Evolutionary conservation across 805 yeast genomes (phyloP), one percentile per base, ranked within the genome.

Genomic region (Dipodascus geniculatus): DNA sequence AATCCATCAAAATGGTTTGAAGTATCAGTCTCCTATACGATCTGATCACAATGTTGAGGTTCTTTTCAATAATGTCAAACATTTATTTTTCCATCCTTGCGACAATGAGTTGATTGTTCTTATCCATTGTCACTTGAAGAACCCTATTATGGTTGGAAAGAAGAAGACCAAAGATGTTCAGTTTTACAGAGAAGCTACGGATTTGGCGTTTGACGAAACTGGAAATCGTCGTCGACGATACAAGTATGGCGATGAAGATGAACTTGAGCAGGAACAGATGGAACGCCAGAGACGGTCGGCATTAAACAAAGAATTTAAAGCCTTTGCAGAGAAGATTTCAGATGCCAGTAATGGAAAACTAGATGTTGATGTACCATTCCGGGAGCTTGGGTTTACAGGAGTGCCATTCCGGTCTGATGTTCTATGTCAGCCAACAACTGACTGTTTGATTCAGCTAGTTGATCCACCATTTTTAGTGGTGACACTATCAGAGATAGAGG

Each of bases 231-330:
- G 87, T 72, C 82, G 97, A 69, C 75, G 83, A 60, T 79, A 79
- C 60, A 72, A 93, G 64, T 93, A 93, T 66, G 99, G 99, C 49
- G 99, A 93, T 68, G 99, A 93, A 69, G 99, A 93, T 69, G 99
- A 93, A 71, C 75, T 93, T 59, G 98, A 93, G 70, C 97, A 91
- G 70, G 99, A 93, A 72, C 97, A 91, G 71, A 98, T 93, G 69
- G 99, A 93, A 72, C 83, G 97, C 73, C 79, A 91, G 69, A 80
- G 96, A 71, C 86, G 95, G 63, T 85, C 87, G 22, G 79, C 87
- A 42, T 78, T 93, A 63, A 96, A 93, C 71, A 87, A 85, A 68
- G 98, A 93, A 70, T 93, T 90, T 72, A 83, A 82, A 69, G 75
- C 77, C 49, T 93, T 89, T 72, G 91, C 91, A 19, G 97, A 93